A percentile compares a stretch with the other conserved stretches of the same genome.
Conservation (phyloP, 129 eudicot genomes). For the Deinandra increscens region DNA sequence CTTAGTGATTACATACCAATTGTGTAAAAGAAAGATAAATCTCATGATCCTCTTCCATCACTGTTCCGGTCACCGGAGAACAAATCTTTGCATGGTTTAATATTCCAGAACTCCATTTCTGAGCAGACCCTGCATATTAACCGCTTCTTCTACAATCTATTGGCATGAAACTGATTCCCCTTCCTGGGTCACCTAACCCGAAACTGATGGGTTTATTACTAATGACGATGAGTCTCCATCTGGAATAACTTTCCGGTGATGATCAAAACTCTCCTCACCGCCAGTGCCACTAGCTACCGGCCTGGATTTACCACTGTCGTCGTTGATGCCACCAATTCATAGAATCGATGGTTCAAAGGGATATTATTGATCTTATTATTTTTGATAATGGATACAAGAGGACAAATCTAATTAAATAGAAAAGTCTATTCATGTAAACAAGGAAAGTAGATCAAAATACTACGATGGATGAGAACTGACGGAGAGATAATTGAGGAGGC, state of each 20-base stretch:
- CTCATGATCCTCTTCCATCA: conserved; percentile 42
- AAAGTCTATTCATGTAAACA: no score
- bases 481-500: no score
- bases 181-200: conserved; percentile 42
- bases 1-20: no score
- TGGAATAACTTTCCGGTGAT: conserved; percentile 37
- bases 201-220: conserved; percentile 40
- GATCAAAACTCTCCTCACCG: conserved; percentile 64
- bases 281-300: conserved; percentile 66
- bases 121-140: conserved; percentile 46
- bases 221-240: conserved; percentile 40
- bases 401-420: no score
- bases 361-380: no score
- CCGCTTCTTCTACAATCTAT: conserved; percentile 59
- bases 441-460: no score
- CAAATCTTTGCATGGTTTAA: conserved; percentile 54
- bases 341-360: no score
- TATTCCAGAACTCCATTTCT: conserved; percentile 54
- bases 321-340: conserved; percentile 62
- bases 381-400: no score
- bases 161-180: conserved; percentile 65
- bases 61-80: conserved; percentile 65
- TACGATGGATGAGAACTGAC: no score
- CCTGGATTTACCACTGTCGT: conserved; percentile 62
- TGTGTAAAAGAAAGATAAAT: no score